Conservation (phyloP, 108 stramenopile species). For the Skeletonema tropicum region DNA sequence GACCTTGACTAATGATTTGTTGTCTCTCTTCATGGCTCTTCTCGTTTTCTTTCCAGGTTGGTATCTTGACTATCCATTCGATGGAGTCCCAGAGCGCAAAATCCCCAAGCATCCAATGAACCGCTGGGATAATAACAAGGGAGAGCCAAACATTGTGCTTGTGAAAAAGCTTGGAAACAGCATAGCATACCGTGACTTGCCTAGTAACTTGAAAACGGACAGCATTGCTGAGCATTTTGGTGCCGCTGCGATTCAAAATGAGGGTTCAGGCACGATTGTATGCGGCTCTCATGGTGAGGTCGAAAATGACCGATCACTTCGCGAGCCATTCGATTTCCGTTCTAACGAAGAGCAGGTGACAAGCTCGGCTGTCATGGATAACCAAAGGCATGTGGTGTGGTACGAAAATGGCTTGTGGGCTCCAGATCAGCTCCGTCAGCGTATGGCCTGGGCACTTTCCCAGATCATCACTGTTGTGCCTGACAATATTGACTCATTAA, state of each 20-base stretch:
- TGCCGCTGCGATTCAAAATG: neutral
- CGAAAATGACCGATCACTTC: constrained; percentile 51
- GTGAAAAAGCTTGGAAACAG: constrained; percentile 40
- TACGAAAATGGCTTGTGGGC: constrained; percentile 34
- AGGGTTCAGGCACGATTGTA: constrained; percentile 35
- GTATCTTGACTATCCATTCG: constrained; percentile 38
- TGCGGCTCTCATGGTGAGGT: constrained; percentile 67
- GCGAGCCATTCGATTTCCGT: constrained; percentile 35
- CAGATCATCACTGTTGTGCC: constrained; percentile 43
- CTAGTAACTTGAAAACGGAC: constrained; percentile 27
- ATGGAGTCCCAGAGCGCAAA: constrained; percentile 31
- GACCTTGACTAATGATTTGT: neutral
- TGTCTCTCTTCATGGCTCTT: neutral
- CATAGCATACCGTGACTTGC: constrained; percentile 16
- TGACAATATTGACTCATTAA: constrained; percentile 23
- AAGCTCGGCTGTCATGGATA: constrained; percentile 9
- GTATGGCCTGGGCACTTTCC: constrained; percentile 76
- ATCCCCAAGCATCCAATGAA: constrained; percentile 44
- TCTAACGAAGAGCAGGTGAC: constrained; percentile 8
- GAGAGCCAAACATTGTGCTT: constrained; percentile 23
- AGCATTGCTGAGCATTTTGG: constrained; percentile 27
- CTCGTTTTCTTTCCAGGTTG: constrained; percentile 24
- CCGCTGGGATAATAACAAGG: constrained; percentile 37
- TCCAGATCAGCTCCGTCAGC: constrained; percentile 75
- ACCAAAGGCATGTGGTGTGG: constrained; percentile 50